These are phyloP conservation scores for Magnaporthiopsis rhizophila DNA, from an alignment of 2,329 filamentous ascomycete species.

Conservation along the genomic window DNA sequence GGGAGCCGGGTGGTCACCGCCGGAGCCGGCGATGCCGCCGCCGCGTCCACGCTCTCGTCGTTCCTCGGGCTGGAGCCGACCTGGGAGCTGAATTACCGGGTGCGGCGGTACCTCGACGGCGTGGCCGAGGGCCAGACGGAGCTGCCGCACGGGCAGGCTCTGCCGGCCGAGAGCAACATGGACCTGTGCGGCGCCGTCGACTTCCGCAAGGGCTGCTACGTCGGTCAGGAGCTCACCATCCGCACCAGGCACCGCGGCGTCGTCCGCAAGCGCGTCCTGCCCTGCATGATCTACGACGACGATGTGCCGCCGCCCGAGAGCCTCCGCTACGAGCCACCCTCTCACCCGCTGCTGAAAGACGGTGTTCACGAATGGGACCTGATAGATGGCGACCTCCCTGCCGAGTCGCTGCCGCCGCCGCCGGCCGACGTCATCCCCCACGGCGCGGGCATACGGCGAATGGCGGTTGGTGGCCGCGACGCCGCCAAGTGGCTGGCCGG, in stretches of 20 bases:
- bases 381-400: conserved; percentile 9
- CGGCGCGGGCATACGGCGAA: conserved; percentile 41
- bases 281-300: conserved; percentile 61
- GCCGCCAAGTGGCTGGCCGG: conserved; percentile 75
- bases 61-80: conserved; percentile 19
- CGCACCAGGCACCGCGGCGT: conserved; percentile 91
- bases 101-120: conserved; percentile 71
- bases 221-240: conserved; percentile 94
- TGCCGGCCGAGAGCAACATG: conserved; percentile 85
- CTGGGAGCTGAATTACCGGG: conserved; percentile 56
- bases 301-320: conserved; percentile 29
- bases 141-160: conserved; percentile 59
- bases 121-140: conserved; percentile 81
- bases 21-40: neutral
- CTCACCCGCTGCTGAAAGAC: neutral
- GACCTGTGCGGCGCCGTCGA: conserved; percentile 81
- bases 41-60: conserved; percentile 6
- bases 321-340: conserved; percentile 19
- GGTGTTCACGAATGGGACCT: conserved; percentile 4
- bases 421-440: conserved; percentile 31
- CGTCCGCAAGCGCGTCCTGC: conserved; percentile 81
- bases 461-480: conserved; percentile 54
- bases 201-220: conserved; percentile 93
- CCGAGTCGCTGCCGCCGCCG: conserved; percentile 15
- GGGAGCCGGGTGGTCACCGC: conserved; percentile 40